Evolutionary conservation across 2,329 filamentous ascomycete species (phyloP).

Genomic region (Trichoderma hamatum): DNA sequence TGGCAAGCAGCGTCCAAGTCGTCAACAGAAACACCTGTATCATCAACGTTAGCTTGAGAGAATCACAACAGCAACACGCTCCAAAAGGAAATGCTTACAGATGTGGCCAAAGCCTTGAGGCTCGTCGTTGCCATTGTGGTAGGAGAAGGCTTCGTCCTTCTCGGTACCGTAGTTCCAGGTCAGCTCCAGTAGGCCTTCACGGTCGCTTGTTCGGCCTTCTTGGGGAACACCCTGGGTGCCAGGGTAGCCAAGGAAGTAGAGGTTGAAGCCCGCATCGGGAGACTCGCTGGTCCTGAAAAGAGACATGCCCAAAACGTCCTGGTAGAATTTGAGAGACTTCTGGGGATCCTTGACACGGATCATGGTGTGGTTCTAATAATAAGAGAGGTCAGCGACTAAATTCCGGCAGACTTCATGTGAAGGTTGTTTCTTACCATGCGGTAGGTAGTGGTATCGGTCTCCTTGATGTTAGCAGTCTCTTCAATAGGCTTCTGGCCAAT

Average conservation of each 20-base stretch:
- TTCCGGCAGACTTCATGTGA: background rate
- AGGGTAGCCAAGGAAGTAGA: constrained; percentile 90
- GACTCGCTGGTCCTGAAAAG: constrained; percentile 74
- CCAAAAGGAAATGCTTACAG: constrained; percentile 54
- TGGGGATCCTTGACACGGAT: constrained; percentile 84
- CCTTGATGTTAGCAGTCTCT: constrained; percentile 70
- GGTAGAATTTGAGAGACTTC: constrained; percentile 76
- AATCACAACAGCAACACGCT: background rate
- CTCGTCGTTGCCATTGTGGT: constrained; percentile 89
- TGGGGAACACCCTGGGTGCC: constrained; percentile 56
- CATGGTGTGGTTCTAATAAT: constrained; percentile 80
- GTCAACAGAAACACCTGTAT: constrained; percentile 76
- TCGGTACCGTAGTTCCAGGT: constrained; percentile 87
- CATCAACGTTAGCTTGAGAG: constrained; percentile 29
- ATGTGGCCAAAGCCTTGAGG: constrained; percentile 96
- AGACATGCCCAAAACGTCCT: constrained; percentile 87
- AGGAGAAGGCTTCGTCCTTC: constrained; percentile 79
- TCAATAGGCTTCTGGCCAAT: constrained; percentile 73
- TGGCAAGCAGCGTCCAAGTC: constrained; percentile 85
- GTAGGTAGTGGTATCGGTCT: constrained; percentile 76
- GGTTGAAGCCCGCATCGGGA: constrained; percentile 73
- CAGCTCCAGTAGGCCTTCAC: constrained; percentile 85
- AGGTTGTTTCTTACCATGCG: constrained; percentile 56
- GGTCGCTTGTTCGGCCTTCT: constrained; percentile 60
- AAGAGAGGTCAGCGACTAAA: background rate